Evolutionary conservation across 495 filamentous ascomycete species (phyloP), one percentile per base, ranked within the genome.

Genomic region (Astrothelium macrocarpum): DNA sequence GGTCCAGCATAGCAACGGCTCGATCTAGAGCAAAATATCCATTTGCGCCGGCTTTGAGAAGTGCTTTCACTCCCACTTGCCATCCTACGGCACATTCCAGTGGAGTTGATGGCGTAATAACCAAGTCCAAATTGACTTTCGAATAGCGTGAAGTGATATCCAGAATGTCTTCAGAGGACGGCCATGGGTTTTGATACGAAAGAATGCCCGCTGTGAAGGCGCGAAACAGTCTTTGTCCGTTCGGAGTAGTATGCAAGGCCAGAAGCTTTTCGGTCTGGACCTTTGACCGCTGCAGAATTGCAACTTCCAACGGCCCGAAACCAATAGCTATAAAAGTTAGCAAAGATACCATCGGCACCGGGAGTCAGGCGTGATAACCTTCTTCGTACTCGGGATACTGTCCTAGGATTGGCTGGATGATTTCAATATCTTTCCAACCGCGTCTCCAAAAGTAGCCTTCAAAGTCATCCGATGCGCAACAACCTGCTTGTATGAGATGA

Each of bases 271-370:
- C 36, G 36, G 36, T 42, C 16, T 42, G 36, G 36, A 42, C 36
- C 36, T 42, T 42, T 16, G 36, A 42, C 36, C 36, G 36, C 18
- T 49, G 43, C 43, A 49, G n/a, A 49, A 49, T 49, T 49, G 43
- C 43, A 49, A 49, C 43, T 49, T 49, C 43, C 43, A 49, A 49
- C 43, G 43, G 43, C 43, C 43, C 43, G 43, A 49, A 49, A 49
- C 43, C 43, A 49, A 49, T 3, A 49, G 43, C 43, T 49, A n/a
- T 49, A 20, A 20, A 49, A 49, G 43, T 49, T 20, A 49, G 43
- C 43, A 49, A 49, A 20, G 43, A 49, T n/a, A 20, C 43, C 43
- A 49, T 11, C 43, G 43, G 43, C n/a, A 49, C 18, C n/a, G 43
- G 18, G 23, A 49, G 43, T 49, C 43, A n/a, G 18, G 43, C 43